Evolutionary conservation across 768 basidiomycete species (phyloP), one percentile per base, ranked within the genome.

Genomic region (Phlegmacium glaucopus): DNA sequence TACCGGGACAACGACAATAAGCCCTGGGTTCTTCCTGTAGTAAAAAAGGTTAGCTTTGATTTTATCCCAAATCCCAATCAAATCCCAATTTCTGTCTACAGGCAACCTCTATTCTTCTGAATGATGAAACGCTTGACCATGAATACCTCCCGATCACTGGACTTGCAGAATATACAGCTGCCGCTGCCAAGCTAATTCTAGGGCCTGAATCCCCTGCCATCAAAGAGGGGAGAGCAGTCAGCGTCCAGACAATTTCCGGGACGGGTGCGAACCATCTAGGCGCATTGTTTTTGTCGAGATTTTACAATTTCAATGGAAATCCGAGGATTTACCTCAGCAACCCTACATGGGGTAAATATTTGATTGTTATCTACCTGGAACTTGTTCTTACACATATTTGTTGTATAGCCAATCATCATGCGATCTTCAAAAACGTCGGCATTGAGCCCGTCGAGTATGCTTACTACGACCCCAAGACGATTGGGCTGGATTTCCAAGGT

Each of bases 211-310:
- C 87, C 12, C 72, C 76, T 44, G 88, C 84, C 11, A 70, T 97
- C 51, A 69, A 75, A 54, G 86, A 90, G 51, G 74, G 72, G 26
- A 81, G 91, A 42, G 84, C 84, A 27, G 75, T 80, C 34, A 88
- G 85, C 63, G 88, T 88, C 39, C 94, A 98, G 71, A 94, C 94
- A 11, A 89, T 96, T 55, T 95, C 92, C 11, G 94, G 94, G 22
- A 98, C 94, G 2, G 94, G 94, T 42, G 94, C 94, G 41, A 94
- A 95, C 72, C 94, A 95, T 67, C 78, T 95, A 40, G 94, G 84
- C 18, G 94, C 85, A 2, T 69, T 93, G 44, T 96, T 96, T 75
- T 69, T 97, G 54, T 82, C 84, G 51, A 75, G 75, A 50, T 94
- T 89, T 71, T 96, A 95, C 69, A 70, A 74, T 3, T 89, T 78